These are phyloP conservation scores for Leccinum subfulvum DNA, from an alignment of 1,284 basidiomycete genomes.

Conservation along the genomic window DNA sequence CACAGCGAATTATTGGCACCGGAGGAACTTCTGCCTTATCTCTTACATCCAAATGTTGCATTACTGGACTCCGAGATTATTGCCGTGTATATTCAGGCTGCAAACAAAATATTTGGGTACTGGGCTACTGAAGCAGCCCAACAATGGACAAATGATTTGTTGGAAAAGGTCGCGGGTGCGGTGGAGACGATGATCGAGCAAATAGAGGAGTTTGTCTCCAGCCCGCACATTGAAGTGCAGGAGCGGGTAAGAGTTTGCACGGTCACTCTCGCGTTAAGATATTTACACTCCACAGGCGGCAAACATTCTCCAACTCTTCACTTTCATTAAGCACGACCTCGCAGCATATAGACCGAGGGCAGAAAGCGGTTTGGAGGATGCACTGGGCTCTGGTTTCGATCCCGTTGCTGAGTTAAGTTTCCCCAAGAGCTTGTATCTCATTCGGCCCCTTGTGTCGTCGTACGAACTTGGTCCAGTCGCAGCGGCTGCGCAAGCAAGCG, in stretches of 20 bases:
- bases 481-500: constrained; percentile 73
- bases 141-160: constrained; percentile 71
- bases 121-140: constrained; percentile 56
- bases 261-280: background rate
- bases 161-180: constrained; percentile 58
- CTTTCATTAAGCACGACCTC: constrained; percentile 82
- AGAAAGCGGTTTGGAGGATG: constrained; percentile 39
- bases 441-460: constrained; percentile 76
- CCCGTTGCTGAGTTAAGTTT: constrained; percentile 46
- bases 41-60: too few relatives aligned
- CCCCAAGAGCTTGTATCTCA: constrained; percentile 88
- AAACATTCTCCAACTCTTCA: constrained; percentile 77
- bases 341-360: constrained; percentile 51
- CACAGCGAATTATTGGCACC: too few relatives aligned
- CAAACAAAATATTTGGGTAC: too few relatives aligned
- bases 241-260: constrained; percentile 69
- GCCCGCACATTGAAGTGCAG: constrained; percentile 82
- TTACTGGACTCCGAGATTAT: too few relatives aligned
- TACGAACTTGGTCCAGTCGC: constrained; percentile 90
- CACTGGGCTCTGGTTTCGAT: constrained; percentile 38
- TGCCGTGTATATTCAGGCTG: too few relatives aligned
- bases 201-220: constrained; percentile 54
- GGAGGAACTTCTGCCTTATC: too few relatives aligned
- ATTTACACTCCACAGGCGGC: constrained; percentile 54
- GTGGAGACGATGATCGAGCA: constrained; percentile 61